Base-by-base conservation (phyloP, 345 rosid species). In the Stellera chamaejasme region DNA sequence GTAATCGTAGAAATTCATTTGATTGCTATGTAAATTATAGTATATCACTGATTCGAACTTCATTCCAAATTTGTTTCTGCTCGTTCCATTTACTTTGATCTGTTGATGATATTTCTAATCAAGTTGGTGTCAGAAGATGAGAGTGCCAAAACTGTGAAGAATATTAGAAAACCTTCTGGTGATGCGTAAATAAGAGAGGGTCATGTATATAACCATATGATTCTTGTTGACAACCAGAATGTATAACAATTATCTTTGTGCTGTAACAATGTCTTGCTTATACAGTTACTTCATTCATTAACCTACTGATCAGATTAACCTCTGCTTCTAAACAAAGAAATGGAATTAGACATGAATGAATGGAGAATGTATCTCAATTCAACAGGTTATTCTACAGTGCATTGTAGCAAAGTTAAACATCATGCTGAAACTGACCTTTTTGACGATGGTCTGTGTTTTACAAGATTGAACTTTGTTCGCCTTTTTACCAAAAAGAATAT, bases 401-500 rank as follows among this genome's bases (percentile, higher is more conserved):
- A 52, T 28, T 27, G 16, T 58, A 28, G 42, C 23, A 48, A 59
- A 26, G 36, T 16, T 16, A 10, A 13, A 25, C 15, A 15, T 60
- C 50, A 60, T 25, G 8, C 56, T 6, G 13, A 15, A 6, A 43
- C 51, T 52, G 44, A 44, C 52, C 65, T 61, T 43, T 45, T 43
- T n/a, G 58, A 50, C 3, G 72, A 50, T 55, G 71, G 88, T 73
- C 78, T 75, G 36, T 66, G 82, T 66, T 76, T 89, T 59, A 56
- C 67, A n/a, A 74, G 12, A 54, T 62, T 82, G 58, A 45, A 58
- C 69, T 75, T 81, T 64, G 61, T 69, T 69, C 82, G 80, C 64
- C 74, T 72, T 70, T 74, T 81, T 52, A 82, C 72, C 43, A 81
- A 42, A 59, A 80, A 62, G 68, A 75, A 75, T 27, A 84, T 66